phyloP scores from a whole-genome alignment of 371 early-diverging fungal species.

The Saksenaea vasiformis region DNA sequence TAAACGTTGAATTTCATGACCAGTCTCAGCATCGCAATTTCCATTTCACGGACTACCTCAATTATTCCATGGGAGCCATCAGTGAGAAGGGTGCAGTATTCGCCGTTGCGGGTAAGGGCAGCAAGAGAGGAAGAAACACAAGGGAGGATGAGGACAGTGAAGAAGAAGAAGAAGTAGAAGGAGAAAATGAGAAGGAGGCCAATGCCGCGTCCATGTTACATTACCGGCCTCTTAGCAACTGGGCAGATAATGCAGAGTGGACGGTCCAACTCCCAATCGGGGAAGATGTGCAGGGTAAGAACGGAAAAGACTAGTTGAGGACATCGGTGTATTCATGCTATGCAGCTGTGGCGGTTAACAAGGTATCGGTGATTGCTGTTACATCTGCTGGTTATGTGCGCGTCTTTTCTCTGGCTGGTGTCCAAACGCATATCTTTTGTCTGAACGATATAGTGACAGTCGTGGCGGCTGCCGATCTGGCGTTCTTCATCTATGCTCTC shows the following conservation, averaged over 20 bases:
- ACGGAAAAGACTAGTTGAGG: background rate
- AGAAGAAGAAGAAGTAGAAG: conserved; percentile 8
- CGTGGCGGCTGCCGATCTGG: conserved; percentile 52
- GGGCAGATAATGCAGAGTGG: conserved; percentile 81
- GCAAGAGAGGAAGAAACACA: conserved; percentile 17
- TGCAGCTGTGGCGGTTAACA: conserved; percentile 74
- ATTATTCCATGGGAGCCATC: conserved; percentile 76
- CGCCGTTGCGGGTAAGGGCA: conserved; percentile 52
- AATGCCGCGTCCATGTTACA: conserved; percentile 60
- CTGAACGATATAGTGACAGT: conserved; percentile 70
- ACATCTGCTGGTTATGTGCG: conserved; percentile 80
- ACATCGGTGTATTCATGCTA: conserved; percentile 12
- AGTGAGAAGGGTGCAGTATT: conserved; percentile 74
- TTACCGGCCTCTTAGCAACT: conserved; percentile 56
- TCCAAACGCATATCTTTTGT: conserved; percentile 71
- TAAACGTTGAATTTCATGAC: conserved; percentile 90
- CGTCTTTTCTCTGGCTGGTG: conserved; percentile 74
- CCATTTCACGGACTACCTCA: conserved; percentile 78
- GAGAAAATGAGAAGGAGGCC: conserved; percentile 26
- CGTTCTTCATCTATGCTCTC: conserved; percentile 27
- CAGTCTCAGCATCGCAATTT: conserved; percentile 72
- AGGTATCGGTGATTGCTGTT: conserved; percentile 66
- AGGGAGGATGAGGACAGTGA: background rate
- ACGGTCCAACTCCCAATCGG: conserved; percentile 60
- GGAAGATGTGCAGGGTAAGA: conserved; percentile 65